These are phyloP conservation scores for Neurospora sp. DNA, from an alignment of 495 filamentous ascomycete genomes.

Conservation along the genomic window DNA sequence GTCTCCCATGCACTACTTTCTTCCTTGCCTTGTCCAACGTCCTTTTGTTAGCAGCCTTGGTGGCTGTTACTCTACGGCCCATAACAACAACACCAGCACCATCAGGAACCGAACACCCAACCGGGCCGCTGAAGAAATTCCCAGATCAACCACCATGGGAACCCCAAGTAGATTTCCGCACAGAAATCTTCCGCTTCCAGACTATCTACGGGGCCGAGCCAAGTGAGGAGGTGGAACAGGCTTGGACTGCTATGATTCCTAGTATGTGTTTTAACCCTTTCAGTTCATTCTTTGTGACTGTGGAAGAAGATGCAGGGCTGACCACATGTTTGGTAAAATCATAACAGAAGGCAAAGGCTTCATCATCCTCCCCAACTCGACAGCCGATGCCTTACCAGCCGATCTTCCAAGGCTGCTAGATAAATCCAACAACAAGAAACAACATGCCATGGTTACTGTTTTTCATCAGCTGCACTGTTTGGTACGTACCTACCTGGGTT, in stretches of 20 bases:
- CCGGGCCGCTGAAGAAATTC: neutral
- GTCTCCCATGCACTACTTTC: neutral
- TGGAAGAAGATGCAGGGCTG: neutral
- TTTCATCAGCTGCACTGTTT: conserved; percentile 1
- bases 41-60: neutral
- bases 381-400: neutral
- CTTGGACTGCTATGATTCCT: conserved; percentile 3
- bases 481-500: neutral
- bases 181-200: neutral
- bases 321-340: neutral
- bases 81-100: neutral
- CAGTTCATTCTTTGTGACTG: too few relatives aligned
- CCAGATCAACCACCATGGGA: neutral
- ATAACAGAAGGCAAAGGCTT: conserved; percentile 2
- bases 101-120: too few relatives aligned
- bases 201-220: neutral
- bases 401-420: neutral
- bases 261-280: neutral
- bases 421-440: neutral
- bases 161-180: neutral
- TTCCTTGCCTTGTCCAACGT: neutral
- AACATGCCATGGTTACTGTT: neutral
- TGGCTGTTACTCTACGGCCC: neutral
- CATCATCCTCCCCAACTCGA: neutral
- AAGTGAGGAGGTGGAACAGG: neutral